These are phyloP conservation scores for Pestalotiopsis sp. DNA, from an alignment of 2,329 filamentous ascomycete species.

Conservation along the genomic window DNA sequence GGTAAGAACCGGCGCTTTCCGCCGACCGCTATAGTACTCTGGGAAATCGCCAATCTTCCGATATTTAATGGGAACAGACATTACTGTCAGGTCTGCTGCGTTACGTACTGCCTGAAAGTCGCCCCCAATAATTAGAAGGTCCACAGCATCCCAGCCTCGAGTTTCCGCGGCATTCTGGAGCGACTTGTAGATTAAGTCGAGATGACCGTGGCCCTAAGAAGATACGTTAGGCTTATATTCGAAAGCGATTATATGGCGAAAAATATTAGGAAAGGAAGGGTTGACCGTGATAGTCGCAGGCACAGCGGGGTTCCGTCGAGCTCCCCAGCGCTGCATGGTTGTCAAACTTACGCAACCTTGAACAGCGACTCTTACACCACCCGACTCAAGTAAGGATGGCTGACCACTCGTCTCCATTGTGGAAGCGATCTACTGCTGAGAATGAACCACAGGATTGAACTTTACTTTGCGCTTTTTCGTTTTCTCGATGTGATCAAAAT, in stretches of 20 bases:
- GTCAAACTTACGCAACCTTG: slow-evolving; percentile 77
- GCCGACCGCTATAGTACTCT: slow-evolving; percentile 83
- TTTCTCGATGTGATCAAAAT: not conserved
- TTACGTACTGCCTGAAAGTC: slow-evolving; percentile 97
- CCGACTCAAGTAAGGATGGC: slow-evolving; percentile 6
- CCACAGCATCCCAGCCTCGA: slow-evolving; percentile 79
- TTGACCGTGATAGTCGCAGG: not conserved
- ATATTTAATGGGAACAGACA: slow-evolving; percentile 89
- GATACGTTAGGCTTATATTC: not conserved
- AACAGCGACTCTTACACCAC: slow-evolving; percentile 73
- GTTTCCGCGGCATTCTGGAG: slow-evolving; percentile 68
- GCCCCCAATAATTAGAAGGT: slow-evolving; percentile 91
- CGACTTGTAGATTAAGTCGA: slow-evolving; percentile 88
- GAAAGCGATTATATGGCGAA: not conserved
- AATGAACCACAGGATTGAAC: not conserved
- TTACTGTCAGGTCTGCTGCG: slow-evolving; percentile 81
- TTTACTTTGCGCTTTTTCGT: not conserved
- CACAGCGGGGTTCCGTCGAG: not conserved
- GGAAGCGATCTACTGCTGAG: not conserved
- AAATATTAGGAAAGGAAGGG: too few relatives aligned
- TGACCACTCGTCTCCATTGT: not conserved
- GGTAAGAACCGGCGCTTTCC: slow-evolving; percentile 82
- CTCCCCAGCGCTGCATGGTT: not conserved
- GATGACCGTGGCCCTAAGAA: slow-evolving; percentile 79
- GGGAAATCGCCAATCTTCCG: slow-evolving; percentile 89